Evolutionary conservation across 225 moss, liverwort and hornwort species (phyloP).

Genomic region (Pseudoscleropodium purum): DNA sequence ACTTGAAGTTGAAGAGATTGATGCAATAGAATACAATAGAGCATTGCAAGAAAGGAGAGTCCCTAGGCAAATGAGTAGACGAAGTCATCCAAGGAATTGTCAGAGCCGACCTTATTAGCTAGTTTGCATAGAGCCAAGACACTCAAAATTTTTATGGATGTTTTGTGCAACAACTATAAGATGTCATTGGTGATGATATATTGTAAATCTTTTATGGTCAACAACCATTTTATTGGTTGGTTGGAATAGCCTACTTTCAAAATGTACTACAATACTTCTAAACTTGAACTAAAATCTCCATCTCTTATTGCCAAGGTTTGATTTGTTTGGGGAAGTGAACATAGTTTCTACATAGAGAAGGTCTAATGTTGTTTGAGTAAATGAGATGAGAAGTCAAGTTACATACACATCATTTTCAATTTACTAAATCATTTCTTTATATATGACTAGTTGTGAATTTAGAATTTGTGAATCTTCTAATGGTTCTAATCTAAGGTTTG

Average conservation of each 20-base stretch:
- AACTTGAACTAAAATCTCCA: no score
- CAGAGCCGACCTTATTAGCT: accelerated
- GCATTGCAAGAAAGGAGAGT: background rate
- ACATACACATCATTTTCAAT: background rate
- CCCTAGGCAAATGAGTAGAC: background rate
- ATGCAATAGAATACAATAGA: background rate
- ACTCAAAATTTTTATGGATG: background rate
- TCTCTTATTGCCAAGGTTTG: background rate
- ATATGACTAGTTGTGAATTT: no score
- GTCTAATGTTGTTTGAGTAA: background rate
- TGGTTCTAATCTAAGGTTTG: no score
- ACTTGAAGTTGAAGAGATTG: background rate
- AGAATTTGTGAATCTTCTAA: no score
- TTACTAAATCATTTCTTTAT: no score
- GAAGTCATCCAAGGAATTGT: background rate
- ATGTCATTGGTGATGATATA: no score
- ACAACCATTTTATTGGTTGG: no score
- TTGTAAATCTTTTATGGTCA: no score
- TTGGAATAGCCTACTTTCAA: no score
- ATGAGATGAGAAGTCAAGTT: background rate
- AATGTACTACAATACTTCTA: no score
- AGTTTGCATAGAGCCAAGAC: background rate
- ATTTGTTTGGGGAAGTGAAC: no score
- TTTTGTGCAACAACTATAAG: background rate
- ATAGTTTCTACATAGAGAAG: no score